A percentile compares a stretch with the other conserved stretches of the same genome.
Conservation (phyloP, 2,329 filamentous ascomycete species). For the Xylaria multiplex region DNA sequence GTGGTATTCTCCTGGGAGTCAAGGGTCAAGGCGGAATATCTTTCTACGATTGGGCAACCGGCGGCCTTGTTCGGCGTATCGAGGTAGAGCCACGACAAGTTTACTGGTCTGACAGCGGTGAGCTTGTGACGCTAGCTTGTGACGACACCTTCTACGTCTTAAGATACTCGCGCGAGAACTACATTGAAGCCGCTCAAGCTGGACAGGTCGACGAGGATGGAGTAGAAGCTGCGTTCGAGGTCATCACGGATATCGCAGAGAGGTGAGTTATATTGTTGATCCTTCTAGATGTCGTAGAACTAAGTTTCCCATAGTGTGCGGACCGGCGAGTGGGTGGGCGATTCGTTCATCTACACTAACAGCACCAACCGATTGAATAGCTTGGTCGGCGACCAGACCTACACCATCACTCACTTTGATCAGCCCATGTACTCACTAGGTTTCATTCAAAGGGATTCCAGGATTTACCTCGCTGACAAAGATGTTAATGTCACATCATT, state of each 20-base stretch:
- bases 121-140: conserved; percentile 90
- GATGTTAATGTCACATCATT: conserved; percentile 94
- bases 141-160: conserved; percentile 96
- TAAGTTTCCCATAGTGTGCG: conserved; percentile 70
- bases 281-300: conserved; percentile 3
- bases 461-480: conserved; percentile 95
- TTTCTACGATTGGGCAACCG: conserved; percentile 95
- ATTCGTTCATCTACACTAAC: conserved; percentile 99
- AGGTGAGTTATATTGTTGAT: conserved; percentile 60
- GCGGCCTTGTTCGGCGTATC: conserved; percentile 88
- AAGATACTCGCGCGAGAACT: conserved; percentile 89
- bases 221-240: conserved; percentile 94
- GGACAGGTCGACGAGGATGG: conserved; percentile 89
- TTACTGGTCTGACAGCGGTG: conserved; percentile 97
- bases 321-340: conserved; percentile 96
- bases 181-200: conserved; percentile 81
- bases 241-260: conserved; percentile 95
- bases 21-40: conserved; percentile 95
- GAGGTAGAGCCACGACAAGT: conserved; percentile 80
- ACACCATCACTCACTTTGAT: conserved; percentile 97
- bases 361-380: conserved; percentile 97
- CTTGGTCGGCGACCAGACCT: conserved; percentile 95
- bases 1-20: conserved; percentile 90
- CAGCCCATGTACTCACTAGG: conserved; percentile 93
- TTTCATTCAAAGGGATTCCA: conserved; percentile 94